phyloP scores from a whole-genome alignment of 805 yeast species.

The Torulaspora microellipsoides region DNA sequence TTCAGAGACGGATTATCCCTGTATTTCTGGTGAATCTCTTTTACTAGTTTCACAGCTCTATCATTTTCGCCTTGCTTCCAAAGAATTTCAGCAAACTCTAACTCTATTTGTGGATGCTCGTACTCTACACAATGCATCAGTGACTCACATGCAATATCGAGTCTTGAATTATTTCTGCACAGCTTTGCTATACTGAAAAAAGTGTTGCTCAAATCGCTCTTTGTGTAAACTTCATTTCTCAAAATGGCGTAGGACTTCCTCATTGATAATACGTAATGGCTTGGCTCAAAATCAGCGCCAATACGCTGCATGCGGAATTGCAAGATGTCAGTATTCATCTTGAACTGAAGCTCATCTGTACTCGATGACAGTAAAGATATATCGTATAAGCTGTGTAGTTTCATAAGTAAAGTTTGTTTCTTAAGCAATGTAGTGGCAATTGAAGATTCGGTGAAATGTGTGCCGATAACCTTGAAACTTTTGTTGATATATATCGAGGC shows the following conservation, averaged over 20 bases:
- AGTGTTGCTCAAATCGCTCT: slow-evolving; percentile 42
- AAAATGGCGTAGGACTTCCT: slow-evolving; percentile 47
- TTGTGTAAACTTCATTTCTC: slow-evolving; percentile 16
- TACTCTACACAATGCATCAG: slow-evolving; percentile 46
- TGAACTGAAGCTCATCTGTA: slow-evolving; percentile 14
- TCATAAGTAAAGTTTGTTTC: slow-evolving; percentile 44
- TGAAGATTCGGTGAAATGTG: slow-evolving; percentile 46
- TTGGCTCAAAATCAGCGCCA: slow-evolving; percentile 55
- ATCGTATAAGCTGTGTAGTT: slow-evolving; percentile 60
- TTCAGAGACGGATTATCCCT: slow-evolving; percentile 13
- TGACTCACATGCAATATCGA: slow-evolving; percentile 67
- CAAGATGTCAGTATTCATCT: slow-evolving; percentile 15
- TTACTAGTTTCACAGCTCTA: slow-evolving; percentile 68
- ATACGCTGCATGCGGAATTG: slow-evolving; percentile 29
- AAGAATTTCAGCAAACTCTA: slow-evolving; percentile 74
- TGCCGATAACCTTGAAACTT: slow-evolving; percentile 58
- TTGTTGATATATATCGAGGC: slow-evolving; percentile 42
- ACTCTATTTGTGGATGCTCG: slow-evolving; percentile 44
- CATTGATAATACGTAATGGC: slow-evolving; percentile 54
- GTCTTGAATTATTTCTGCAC: slow-evolving; percentile 61
- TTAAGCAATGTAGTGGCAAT: slow-evolving; percentile 49
- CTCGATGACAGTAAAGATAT: slow-evolving; percentile 39
- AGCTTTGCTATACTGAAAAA: slow-evolving; percentile 58
- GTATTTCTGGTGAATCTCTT: slow-evolving; percentile 28
- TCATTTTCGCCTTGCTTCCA: slow-evolving; percentile 90